A percentile compares a stretch with the other conserved stretches of the same genome.
These are phyloP conservation scores for Ceratocystiopsis minuta DNA, from an alignment of 2,329 filamentous ascomycete genomes.

Conservation along the genomic window DNA sequence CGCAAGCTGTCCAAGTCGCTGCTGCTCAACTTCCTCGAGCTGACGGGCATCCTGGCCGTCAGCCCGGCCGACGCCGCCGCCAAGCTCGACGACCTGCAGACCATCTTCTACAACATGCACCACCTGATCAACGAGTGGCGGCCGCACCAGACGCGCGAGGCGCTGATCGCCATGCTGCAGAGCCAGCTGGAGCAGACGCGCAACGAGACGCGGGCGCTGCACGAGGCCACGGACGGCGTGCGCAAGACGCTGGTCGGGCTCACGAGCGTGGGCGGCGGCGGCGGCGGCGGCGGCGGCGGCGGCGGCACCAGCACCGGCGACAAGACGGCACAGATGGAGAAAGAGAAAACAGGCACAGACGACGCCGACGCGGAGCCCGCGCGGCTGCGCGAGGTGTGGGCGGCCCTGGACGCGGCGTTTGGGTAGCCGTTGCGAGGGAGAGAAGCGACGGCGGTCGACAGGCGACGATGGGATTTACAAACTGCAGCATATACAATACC, in stretches of 20 bases:
- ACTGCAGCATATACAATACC: no score
- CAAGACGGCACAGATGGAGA: conserved; percentile 7
- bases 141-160: conserved; percentile 81
- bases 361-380: background rate
- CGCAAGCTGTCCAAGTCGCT: conserved; percentile 69
- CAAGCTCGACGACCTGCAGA: conserved; percentile 64
- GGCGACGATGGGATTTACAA: background rate
- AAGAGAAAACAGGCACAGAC: background rate
- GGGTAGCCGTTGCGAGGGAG: conserved; percentile 15
- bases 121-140: conserved; percentile 88
- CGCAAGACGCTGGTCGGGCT: conserved; percentile 51
- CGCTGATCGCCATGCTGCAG: conserved; percentile 74
- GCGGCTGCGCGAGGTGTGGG: conserved; percentile 21
- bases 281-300: background rate
- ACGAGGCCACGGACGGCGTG: conserved; percentile 52
- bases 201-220: conserved; percentile 54
- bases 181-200: conserved; percentile 56
- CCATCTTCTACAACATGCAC: conserved; percentile 78
- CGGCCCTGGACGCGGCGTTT: conserved; percentile 23
- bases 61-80: conserved; percentile 44
- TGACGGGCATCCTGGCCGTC: conserved; percentile 53
- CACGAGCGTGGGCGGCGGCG: conserved; percentile 14
- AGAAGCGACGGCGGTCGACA: no score
- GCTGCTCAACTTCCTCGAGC: conserved; percentile 74
- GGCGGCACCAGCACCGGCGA: no score